These are phyloP conservation scores for Cnidoscolus chayamansa DNA, from an alignment of 441 rosid species.

Conservation along the genomic window DNA sequence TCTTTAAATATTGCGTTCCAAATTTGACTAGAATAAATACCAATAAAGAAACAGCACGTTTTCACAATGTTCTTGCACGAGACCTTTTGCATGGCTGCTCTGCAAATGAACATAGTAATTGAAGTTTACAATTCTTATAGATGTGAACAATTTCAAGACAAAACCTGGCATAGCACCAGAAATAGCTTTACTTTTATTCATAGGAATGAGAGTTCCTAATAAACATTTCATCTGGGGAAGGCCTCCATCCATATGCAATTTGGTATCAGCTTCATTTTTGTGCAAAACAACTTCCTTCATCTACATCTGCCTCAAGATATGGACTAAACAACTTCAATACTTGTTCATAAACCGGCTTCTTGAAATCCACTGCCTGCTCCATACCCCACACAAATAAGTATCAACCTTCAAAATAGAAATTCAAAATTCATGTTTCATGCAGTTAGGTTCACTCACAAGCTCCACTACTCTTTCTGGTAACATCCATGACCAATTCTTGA, in stretches of 20 bases:
- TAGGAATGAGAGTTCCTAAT: neutral
- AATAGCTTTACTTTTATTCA: neutral
- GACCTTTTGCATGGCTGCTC: neutral
- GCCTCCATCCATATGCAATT: neutral
- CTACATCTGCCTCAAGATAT: constrained; percentile 35
- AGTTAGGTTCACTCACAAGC: constrained; percentile 41
- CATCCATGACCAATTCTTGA: constrained; percentile 83
- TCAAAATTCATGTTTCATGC: neutral
- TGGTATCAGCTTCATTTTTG: constrained; percentile 4
- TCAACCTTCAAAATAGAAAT: neutral
- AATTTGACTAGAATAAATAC: no score
- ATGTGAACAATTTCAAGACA: neutral
- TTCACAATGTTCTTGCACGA: neutral
- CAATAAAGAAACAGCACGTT: neutral
- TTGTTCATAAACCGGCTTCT: constrained; percentile 66
- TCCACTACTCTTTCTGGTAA: constrained; percentile 59
- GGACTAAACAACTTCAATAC: constrained; percentile 54
- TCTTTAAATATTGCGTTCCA: no score
- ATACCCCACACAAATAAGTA: neutral
- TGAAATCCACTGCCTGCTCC: constrained; percentile 70
- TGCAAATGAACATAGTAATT: neutral
- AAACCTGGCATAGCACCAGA: neutral
- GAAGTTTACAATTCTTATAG: neutral
- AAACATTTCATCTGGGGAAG: neutral
- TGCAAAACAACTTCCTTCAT: constrained; percentile 21